phyloP scores from a whole-genome alignment of 2,329 filamentous ascomycete genomes.

The Dactylonectria estremocensis region DNA sequence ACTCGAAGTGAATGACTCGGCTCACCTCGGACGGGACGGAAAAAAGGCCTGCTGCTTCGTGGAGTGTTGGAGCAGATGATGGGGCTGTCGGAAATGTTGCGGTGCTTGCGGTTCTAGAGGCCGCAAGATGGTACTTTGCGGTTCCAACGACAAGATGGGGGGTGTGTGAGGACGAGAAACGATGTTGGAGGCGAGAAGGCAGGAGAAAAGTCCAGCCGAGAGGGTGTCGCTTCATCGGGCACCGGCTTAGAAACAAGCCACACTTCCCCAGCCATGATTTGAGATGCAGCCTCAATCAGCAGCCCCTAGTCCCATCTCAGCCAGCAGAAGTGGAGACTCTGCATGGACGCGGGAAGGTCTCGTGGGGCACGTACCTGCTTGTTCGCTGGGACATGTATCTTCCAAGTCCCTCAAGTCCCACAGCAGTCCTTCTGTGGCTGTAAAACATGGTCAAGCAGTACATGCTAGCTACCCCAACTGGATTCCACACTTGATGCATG shows the following conservation, averaged over 20 bases:
- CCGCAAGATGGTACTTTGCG: slow-evolving; percentile 30
- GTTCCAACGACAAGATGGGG: slow-evolving; percentile 31
- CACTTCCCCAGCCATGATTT: slow-evolving; percentile 18
- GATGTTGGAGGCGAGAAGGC: slow-evolving; percentile 32
- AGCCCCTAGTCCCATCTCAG: not conserved
- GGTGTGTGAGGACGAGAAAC: slow-evolving; percentile 31
- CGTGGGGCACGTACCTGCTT: slow-evolving; percentile 3
- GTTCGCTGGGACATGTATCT: slow-evolving; percentile 4
- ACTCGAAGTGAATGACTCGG: slow-evolving; percentile 52
- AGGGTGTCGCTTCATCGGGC: slow-evolving; percentile 34
- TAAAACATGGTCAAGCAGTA: slow-evolving; percentile 21
- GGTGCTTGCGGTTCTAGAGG: slow-evolving; percentile 22
- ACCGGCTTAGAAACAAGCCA: slow-evolving; percentile 21
- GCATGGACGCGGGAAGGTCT: not conserved
- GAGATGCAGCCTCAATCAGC: slow-evolving; percentile 7
- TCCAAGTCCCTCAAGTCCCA: not conserved
- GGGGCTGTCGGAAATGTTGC: slow-evolving; percentile 9
- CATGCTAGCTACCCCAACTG: slow-evolving; percentile 11
- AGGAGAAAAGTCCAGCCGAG: slow-evolving; percentile 41
- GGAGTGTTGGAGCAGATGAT: slow-evolving; percentile 5
- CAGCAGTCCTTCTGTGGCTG: slow-evolving; percentile 20
- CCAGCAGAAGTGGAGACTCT: not conserved
- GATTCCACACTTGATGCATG: slow-evolving; percentile 19
- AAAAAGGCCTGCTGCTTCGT: slow-evolving; percentile 38
- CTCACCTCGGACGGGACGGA: slow-evolving; percentile 49